phyloP scores from a whole-genome alignment of 2,329 filamentous ascomycete genomes.

The Colletotrichum horii region DNA sequence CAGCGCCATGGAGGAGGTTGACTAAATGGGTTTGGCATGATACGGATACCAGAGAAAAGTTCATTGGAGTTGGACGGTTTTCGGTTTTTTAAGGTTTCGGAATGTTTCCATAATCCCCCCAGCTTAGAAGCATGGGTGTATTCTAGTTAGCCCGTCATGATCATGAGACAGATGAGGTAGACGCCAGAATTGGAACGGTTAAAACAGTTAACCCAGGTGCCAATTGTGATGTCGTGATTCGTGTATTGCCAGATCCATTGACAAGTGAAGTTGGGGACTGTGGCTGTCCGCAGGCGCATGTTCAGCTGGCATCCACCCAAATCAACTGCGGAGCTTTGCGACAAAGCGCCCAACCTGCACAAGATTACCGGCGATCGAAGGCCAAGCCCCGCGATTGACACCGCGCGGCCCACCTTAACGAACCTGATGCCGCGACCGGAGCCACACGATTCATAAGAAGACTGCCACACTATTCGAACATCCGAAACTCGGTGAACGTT shows the following conservation, averaged over 20 bases:
- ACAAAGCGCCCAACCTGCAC: neutral
- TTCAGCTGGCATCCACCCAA: neutral
- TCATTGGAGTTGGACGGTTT: conserved; percentile 46
- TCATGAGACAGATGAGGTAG: conserved; percentile 46
- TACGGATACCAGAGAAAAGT: conserved; percentile 38
- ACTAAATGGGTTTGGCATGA: conserved; percentile 64
- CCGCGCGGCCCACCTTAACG: neutral
- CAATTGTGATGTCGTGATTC: neutral
- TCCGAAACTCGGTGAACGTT: rapidly evolving
- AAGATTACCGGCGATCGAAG: neutral
- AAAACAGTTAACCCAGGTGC: neutral
- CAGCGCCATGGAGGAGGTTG: conserved; percentile 99
- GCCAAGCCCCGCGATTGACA: neutral
- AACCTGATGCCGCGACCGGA: too few relatives aligned
- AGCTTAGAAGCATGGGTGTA: conserved; percentile 37
- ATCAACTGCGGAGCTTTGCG: neutral
- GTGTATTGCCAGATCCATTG: too few relatives aligned
- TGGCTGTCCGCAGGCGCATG: neutral
- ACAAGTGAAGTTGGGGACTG: neutral
- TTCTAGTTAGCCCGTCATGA: conserved; percentile 45
- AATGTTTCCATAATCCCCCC: conserved; percentile 37
- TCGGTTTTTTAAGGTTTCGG: conserved; percentile 31
- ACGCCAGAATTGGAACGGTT: conserved; percentile 33
- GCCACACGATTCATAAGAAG: rapidly evolving
- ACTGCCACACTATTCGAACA: too few relatives aligned